Evolutionary conservation across 176 grass and related monocot species (phyloP), one percentile per base, ranked within the genome.

Genomic region (Carex scoparia): DNA sequence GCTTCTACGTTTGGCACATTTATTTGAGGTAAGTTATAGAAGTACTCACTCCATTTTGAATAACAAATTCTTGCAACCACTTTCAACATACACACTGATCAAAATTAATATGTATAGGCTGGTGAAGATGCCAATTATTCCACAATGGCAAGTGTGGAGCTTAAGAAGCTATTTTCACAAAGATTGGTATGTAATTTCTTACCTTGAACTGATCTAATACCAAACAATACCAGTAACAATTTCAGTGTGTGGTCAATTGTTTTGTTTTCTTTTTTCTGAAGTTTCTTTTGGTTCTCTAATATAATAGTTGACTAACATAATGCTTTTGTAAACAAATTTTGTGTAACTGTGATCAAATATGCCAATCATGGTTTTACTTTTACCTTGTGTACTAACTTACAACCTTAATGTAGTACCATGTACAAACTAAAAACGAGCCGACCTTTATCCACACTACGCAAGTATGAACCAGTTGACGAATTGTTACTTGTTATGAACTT

Each of bases 1-100:
- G 74, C 90, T 97, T 67, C 84, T 97, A 28, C 90, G 94, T 4
- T 67, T 94, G 86, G 94, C 90, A 9, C 94, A 97, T 86, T 86
- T 97, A 33, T 97, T 94, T 75, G 70, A 97, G 90, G 92, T 94
- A 86, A 71, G 7, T 23, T 32, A 27, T 7, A 42, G 42, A 71
- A 38, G 31, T 42, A 59, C 27, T 67, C 33, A 30, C 54, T 69
- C 9, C 9, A 46, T 57, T 23, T 23, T 23, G 23, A 23, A 23
- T 23, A 23, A 23, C 23, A 23, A 23, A 63, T 14, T 73, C 1
- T 10, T 69, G 30, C 49, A 13, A 32, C 69, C 28, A 61, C 18
- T 77, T 71, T 61, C 28, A 65, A 18, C 63, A 49, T 14, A 65
- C 7, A 10, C 19, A 31, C 55, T 31, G 46, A 85, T 65, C 59